Conservation (phyloP, 2,329 filamentous ascomycete species). For the Dothidotthia symphoricarpi region DNA sequence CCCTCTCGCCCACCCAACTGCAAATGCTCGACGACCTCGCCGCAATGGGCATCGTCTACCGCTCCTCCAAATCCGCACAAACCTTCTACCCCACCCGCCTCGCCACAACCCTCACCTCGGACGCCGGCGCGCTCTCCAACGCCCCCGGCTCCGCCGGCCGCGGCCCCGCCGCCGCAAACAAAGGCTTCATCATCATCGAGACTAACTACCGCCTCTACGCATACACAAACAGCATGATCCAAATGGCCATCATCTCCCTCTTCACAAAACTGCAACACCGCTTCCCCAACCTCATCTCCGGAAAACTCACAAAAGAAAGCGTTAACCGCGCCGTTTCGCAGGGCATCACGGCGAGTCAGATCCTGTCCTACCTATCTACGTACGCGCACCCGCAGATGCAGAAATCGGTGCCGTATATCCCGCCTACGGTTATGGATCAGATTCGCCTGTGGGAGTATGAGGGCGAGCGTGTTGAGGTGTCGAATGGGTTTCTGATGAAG, state of each 20-base stretch:
- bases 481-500: conserved; percentile 80
- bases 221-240: conserved; percentile 89
- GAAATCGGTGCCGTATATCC: conserved; percentile 72
- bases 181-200: conserved; percentile 91
- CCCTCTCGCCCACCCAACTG: conserved; percentile 75
- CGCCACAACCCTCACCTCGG: conserved; percentile 84
- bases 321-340: conserved; percentile 82
- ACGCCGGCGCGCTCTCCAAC: conserved; percentile 67
- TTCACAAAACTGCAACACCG: conserved; percentile 86
- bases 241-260: conserved; percentile 89
- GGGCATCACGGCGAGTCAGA: conserved; percentile 93
- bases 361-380: conserved; percentile 86
- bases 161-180: conserved; percentile 41
- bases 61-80: conserved; percentile 45
- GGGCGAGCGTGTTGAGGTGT: conserved; percentile 87
- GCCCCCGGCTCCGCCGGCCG: conserved; percentile 38
- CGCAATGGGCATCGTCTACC: conserved; percentile 90
- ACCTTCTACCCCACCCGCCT: conserved; percentile 87
- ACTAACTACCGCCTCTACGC: conserved; percentile 98
- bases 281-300: conserved; percentile 91
- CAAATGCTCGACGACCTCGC: conserved; percentile 88
- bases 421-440: conserved; percentile 95
- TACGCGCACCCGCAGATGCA: conserved; percentile 96
- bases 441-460: conserved; percentile 97
- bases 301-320: conserved; percentile 83